Conservation (phyloP, 495 filamentous ascomycete species). For the Xylaria longipes region DNA sequence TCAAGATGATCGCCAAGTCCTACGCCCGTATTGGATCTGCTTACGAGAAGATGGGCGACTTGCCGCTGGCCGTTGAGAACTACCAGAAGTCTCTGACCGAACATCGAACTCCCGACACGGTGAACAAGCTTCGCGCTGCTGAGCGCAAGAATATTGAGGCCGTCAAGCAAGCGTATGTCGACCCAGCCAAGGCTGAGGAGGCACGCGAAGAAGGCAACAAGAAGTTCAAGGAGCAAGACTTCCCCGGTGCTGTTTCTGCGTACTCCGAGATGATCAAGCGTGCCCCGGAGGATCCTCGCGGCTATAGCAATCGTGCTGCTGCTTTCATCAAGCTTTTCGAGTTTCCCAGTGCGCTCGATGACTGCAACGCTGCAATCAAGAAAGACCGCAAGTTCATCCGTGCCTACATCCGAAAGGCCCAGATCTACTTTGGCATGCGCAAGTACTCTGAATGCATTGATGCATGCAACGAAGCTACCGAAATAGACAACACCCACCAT, state of each 20-base stretch:
- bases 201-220: constrained; percentile 92
- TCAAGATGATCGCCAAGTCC: constrained; percentile 96
- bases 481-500: constrained; percentile 70
- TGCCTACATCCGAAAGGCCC: constrained; percentile 93
- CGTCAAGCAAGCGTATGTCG: constrained; percentile 82
- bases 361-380: constrained; percentile 91
- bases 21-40: constrained; percentile 89
- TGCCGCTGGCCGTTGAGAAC: constrained; percentile 81
- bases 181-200: constrained; percentile 91
- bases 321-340: constrained; percentile 95
- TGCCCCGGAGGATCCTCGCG: constrained; percentile 87
- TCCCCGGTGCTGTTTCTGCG: constrained; percentile 93
- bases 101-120: constrained; percentile 93
- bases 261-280: constrained; percentile 99
- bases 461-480: constrained; percentile 78
- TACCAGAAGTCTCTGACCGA: constrained; percentile 94
- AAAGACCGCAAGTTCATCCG: constrained; percentile 92
- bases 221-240: constrained; percentile 96
- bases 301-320: constrained; percentile 95
- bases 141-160: constrained; percentile 85
- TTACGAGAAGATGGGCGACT: constrained; percentile 87
- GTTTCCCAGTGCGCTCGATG: constrained; percentile 90
- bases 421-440: constrained; percentile 93
- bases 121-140: constrained; percentile 89
- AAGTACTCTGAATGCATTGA: constrained; percentile 95